These are phyloP conservation scores for Thymus mandschuricus DNA, from an alignment of 257 asterid genomes.

Conservation along the genomic window DNA sequence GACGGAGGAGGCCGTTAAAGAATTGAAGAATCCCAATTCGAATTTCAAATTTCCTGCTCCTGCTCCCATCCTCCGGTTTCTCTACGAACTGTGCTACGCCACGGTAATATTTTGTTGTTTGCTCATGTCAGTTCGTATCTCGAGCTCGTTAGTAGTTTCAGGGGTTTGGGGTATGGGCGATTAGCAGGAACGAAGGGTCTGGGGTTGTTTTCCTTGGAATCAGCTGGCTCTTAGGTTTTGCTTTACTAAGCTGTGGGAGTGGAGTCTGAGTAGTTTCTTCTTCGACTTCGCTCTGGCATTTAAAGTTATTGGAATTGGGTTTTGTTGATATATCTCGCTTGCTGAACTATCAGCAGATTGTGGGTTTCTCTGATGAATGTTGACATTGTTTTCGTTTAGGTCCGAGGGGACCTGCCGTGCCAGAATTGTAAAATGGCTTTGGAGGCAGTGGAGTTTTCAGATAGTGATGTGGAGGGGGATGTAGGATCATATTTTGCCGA, in stretches of 20 bases:
- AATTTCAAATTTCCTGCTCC: slow-evolving; percentile 68
- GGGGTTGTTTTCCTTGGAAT: not conserved
- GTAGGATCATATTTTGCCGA: slow-evolving; percentile 95
- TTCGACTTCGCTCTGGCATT: not conserved
- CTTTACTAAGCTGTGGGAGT: too few relatives aligned
- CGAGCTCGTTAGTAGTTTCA: not conserved
- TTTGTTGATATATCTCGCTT: not conserved
- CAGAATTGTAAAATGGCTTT: slow-evolving; percentile 86
- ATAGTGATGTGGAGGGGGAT: slow-evolving; percentile 70
- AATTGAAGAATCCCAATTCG: slow-evolving; percentile 66
- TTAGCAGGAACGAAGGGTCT: not conserved
- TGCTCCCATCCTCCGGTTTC: slow-evolving; percentile 73
- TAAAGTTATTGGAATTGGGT: not conserved
- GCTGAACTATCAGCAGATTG: slow-evolving; percentile 4
- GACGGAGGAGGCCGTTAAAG: slow-evolving; percentile 70
- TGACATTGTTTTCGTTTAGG: slow-evolving; percentile 46
- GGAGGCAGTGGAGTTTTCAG: slow-evolving; percentile 87
- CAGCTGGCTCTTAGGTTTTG: too few relatives aligned
- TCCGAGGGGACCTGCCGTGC: slow-evolving; percentile 88
- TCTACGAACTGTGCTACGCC: slow-evolving; percentile 77
- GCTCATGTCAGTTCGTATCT: not conserved
- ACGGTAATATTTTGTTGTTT: slow-evolving; percentile 49
- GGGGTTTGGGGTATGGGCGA: not conserved
- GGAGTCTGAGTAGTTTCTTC: not conserved
- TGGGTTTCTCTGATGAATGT: slow-evolving; percentile 7